phyloP scores from a whole-genome alignment of 495 filamentous ascomycete species.

The Cladorrhinum samala region DNA sequence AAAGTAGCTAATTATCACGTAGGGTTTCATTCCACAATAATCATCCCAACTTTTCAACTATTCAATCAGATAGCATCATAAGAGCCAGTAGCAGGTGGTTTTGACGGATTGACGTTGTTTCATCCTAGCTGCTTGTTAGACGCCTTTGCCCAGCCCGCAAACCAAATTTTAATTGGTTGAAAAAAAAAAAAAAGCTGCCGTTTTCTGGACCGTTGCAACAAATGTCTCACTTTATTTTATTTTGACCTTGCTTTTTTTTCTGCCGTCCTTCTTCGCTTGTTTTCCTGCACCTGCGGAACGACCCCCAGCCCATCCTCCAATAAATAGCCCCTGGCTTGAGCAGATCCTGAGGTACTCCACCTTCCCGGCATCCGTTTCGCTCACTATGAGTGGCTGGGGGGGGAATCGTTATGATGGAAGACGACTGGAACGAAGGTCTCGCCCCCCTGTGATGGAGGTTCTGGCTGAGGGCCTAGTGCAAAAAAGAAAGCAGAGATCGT shows the following conservation, averaged over 20 bases:
- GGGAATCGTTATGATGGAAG: neutral
- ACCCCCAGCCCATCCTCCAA: neutral
- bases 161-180: constrained; percentile 6
- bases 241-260: neutral
- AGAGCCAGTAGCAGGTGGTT: neutral
- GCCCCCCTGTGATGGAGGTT: neutral
- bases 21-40: neutral
- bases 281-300: neutral
- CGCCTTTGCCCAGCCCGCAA: constrained; percentile 4
- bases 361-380: neutral
- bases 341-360: neutral
- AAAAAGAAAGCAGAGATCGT: constrained; percentile 16
- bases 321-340: neutral
- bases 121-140: too few species aligned
- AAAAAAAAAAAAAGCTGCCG: neutral
- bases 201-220: constrained; percentile 16
- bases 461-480: constrained; percentile 4
- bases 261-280: neutral
- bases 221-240: constrained; percentile 19
- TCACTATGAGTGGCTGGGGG: neutral
- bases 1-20: neutral
- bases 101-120: neutral
- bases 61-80: neutral
- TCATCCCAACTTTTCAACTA: neutral
- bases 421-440: neutral